Evolutionary conservation across 805 yeast species (phyloP), one percentile per base, ranked within the genome.

Genomic region (Danielia reshetovae): DNA sequence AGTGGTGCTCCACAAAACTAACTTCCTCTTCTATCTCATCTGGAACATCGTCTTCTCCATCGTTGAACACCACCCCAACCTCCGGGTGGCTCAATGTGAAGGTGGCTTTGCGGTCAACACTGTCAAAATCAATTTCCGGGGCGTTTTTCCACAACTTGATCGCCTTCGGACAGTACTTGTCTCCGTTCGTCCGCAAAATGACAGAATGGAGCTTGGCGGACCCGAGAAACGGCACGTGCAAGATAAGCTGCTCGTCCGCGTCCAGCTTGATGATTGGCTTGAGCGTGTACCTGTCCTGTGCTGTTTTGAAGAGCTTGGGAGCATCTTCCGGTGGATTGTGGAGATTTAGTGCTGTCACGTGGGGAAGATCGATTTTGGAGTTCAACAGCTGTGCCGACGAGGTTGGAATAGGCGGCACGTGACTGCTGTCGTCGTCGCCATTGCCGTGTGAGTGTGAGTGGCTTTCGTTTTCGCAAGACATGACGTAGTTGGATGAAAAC

Each of bases 231-330:
- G 96, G 97, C 18, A 90, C 74, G 34, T 77, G 74, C 21, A 90
- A 46, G 21, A 89, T 73, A 46, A 89, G 45, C 54, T 90, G 96
- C 39, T 81, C 76, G 51, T 90, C 97, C 2, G 84, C 78, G 54
- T 89, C 96, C 1, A 85, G 75, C 57, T 75, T 79, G 52, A 63
- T 59, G 11, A 64, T 55, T 43, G 63, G 77, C 40, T 41, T 66
- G 7, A 75, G 45, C n/a, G 65, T 57, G 41, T 74, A 77, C 48
- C 74, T 74, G 5, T 68, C 63, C 1, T 68, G 73, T 30, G 66
- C 58, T 2, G 65, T 47, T 44, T 79, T 81, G 56, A 89, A 74
- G 14, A 87, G 62, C 34, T 64, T 55, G 15, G 49, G 56, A 11
- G 70, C 48, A 6, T 82, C 82, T 2, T 67, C 63, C n/a, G 64